These are phyloP conservation scores for Fusarium mangiferae DNA, from an alignment of 2,329 filamentous ascomycete species.

Conservation along the genomic window DNA sequence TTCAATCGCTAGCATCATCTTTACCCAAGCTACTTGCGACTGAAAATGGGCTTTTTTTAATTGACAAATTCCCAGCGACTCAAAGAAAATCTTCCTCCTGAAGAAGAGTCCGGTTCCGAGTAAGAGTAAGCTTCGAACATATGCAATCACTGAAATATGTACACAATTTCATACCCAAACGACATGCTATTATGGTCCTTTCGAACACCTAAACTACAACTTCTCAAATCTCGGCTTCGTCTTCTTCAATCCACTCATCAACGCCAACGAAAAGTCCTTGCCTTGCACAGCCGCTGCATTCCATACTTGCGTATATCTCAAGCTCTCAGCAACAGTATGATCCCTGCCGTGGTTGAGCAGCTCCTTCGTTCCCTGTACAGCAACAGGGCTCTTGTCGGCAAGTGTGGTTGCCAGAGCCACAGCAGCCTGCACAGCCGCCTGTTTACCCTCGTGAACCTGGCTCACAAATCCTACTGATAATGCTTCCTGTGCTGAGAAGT, in stretches of 20 bases:
- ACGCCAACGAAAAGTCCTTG: conserved; percentile 76
- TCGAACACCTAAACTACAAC: conserved; percentile 61
- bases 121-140: conserved; percentile 50
- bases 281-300: conserved; percentile 87
- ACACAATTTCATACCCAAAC: neutral
- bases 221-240: conserved; percentile 86
- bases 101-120: conserved; percentile 64
- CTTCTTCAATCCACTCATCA: conserved; percentile 82
- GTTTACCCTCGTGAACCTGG: conserved; percentile 71
- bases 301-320: conserved; percentile 89
- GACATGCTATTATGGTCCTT: neutral
- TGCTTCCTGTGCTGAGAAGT: conserved; percentile 77
- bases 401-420: conserved; percentile 72
- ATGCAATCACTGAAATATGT: neutral
- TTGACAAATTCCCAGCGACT: conserved; percentile 53
- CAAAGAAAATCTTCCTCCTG: conserved; percentile 62
- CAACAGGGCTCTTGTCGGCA: conserved; percentile 85
- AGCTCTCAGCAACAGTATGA: conserved; percentile 77
- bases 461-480: conserved; percentile 76
- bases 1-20: neutral
- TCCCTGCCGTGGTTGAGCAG: conserved; percentile 85
- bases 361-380: conserved; percentile 88
- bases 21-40: neutral
- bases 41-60: neutral
- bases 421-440: conserved; percentile 69